These are phyloP conservation scores for Cordyceps farinosa DNA, from an alignment of 2,329 filamentous ascomycete species.

Conservation along the genomic window DNA sequence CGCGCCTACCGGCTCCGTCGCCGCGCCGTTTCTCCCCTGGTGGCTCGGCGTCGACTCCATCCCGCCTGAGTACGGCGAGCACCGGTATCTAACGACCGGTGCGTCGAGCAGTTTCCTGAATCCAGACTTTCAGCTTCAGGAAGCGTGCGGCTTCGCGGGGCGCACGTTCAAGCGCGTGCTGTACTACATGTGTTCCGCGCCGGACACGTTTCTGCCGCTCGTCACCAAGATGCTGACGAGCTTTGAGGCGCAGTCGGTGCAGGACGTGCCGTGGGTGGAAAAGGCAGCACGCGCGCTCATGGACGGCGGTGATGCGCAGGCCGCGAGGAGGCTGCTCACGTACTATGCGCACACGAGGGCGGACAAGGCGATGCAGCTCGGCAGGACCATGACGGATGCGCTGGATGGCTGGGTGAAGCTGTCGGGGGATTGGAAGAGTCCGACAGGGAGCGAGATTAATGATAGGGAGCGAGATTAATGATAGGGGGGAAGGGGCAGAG, in stretches of 20 bases:
- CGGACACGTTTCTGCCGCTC: constrained; percentile 23
- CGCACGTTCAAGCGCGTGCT: constrained; percentile 28
- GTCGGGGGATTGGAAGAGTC: constrained; percentile 24
- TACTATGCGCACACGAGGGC: constrained; percentile 26
- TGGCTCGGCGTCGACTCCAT: constrained; percentile 27
- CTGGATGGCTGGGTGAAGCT: constrained; percentile 28
- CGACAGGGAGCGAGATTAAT: constrained; percentile 30
- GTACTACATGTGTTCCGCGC: constrained; percentile 29
- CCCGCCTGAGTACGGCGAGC: constrained; percentile 27
- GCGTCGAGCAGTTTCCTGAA: constrained; percentile 27
- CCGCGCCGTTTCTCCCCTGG: constrained; percentile 28
- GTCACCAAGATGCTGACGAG: constrained; percentile 25
- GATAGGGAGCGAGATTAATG: constrained; percentile 33
- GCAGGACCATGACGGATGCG: constrained; percentile 21
- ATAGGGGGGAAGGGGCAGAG: constrained; percentile 30
- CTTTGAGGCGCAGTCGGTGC: constrained; percentile 25
- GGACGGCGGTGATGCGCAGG: constrained; percentile 19
- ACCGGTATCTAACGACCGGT: constrained; percentile 28
- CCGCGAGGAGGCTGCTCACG: constrained; percentile 24
- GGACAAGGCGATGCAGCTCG: constrained; percentile 24
- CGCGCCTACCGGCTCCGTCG: constrained; percentile 27
- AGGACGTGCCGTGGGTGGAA: constrained; percentile 25
- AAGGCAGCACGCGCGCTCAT: constrained; percentile 22
- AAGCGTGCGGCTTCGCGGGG: constrained; percentile 27
- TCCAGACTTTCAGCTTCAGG: constrained; percentile 27